Percentiles rank a stretch among this genome's conserved stretches.
phyloP scores from a whole-genome alignment of 129 eudicot species.

The Artemisia annua region DNA sequence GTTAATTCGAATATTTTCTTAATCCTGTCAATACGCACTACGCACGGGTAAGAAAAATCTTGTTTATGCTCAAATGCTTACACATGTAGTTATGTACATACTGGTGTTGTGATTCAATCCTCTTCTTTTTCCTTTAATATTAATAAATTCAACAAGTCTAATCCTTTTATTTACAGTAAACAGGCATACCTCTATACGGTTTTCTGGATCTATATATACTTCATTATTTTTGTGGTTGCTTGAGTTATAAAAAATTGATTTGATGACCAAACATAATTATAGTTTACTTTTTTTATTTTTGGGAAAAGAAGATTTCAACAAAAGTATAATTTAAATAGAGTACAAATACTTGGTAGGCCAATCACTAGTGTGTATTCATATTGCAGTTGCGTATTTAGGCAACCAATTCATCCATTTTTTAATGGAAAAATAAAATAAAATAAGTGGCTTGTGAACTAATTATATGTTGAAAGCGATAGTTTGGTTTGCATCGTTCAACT shows the following conservation, averaged over 20 bases:
- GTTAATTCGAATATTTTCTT: too few species aligned
- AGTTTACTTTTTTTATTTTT: conserved; percentile 4
- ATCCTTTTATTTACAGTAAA: too few species aligned
- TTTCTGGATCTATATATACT: background rate
- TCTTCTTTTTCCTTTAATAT: background rate
- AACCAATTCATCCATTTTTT: background rate
- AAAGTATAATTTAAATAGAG: conserved; percentile 9
- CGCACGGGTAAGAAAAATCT: too few species aligned
- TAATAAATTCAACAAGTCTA: too few species aligned
- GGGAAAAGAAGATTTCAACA: background rate
- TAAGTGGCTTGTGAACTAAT: conserved; percentile 4
- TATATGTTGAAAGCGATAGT: conserved; percentile 9
- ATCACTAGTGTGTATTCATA: conserved; percentile 9
- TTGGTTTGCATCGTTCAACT: background rate
- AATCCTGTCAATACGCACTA: too few species aligned
- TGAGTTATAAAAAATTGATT: conserved; percentile 18
- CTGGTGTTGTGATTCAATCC: too few species aligned
- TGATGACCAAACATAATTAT: conserved; percentile 41
- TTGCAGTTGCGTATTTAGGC: too few species aligned
- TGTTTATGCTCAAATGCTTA: too few species aligned
- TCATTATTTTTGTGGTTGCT: conserved; percentile 17
- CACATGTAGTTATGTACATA: too few species aligned
- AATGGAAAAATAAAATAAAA: background rate
- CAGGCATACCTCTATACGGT: too few species aligned
- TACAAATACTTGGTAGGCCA: conserved; percentile 36